Conservation (phyloP, 768 basidiomycete species). For the Termitomyces sp. region DNA sequence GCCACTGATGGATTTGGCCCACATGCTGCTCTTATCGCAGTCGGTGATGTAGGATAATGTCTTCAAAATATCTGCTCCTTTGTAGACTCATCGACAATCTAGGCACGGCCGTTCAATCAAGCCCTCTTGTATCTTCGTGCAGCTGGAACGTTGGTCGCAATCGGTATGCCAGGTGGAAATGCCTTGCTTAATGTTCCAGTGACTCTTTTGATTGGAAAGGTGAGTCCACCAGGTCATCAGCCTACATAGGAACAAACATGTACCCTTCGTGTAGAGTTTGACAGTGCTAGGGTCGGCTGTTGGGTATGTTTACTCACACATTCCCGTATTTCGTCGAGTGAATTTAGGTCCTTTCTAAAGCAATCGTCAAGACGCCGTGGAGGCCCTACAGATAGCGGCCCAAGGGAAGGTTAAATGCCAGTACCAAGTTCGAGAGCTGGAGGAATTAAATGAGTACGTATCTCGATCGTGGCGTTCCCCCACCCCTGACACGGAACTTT, state of each 20-base stretch:
- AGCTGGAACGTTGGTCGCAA: constrained; percentile 65
- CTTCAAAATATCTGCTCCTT: not conserved
- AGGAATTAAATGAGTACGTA: constrained; percentile 46
- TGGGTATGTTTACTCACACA: constrained; percentile 23
- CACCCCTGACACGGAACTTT: not conserved
- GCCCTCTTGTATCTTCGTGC: constrained; percentile 65
- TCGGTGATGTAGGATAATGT: constrained; percentile 35
- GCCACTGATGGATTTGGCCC: constrained; percentile 65
- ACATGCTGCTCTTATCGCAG: constrained; percentile 59
- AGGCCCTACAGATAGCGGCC: constrained; percentile 70
- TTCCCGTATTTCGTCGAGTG: not conserved
- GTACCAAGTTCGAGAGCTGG: constrained; percentile 39
- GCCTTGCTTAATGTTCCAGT: constrained; percentile 53
- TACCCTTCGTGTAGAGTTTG: constrained; percentile 25
- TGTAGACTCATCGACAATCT: not conserved
- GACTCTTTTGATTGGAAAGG: constrained; percentile 28
- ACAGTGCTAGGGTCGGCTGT: constrained; percentile 36
- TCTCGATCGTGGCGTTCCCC: not conserved
- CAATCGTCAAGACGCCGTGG: constrained; percentile 74
- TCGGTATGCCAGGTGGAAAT: constrained; percentile 52
- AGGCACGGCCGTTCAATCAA: constrained; percentile 40
- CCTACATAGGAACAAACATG: not conserved
- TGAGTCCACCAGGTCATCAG: constrained; percentile 4
- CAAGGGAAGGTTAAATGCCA: constrained; percentile 62
- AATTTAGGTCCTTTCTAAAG: constrained; percentile 23